Conservation (phyloP, 1,284 basidiomycete genomes). For the Irpex sp. region DNA sequence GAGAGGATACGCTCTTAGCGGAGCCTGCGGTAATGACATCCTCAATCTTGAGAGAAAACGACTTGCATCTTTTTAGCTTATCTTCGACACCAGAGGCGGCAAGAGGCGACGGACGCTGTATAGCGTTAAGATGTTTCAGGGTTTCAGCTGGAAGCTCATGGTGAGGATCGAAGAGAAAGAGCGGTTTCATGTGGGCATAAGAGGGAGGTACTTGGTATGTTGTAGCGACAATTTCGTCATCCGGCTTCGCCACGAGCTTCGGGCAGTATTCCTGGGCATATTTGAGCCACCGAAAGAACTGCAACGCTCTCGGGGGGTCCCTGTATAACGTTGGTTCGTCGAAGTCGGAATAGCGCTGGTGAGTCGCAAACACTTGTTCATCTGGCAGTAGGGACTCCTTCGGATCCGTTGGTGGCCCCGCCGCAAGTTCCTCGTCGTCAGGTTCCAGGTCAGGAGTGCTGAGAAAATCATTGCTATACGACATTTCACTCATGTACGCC, state of each 20-base stretch:
- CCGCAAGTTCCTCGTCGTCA: background rate
- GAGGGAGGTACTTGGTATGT: background rate
- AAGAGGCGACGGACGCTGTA: conserved; percentile 2
- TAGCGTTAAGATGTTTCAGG: background rate
- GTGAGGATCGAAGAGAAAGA: background rate
- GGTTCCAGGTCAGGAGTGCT: background rate
- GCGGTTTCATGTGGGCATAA: background rate
- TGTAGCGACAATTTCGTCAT: background rate
- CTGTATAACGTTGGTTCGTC: background rate
- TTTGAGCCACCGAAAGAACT: conserved; percentile 4
- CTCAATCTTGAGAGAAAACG: conserved; percentile 1
- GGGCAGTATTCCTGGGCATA: background rate
- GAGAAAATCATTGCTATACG: background rate
- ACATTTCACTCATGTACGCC: background rate
- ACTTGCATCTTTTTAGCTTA: background rate
- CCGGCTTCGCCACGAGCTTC: conserved; percentile 1
- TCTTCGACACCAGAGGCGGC: background rate
- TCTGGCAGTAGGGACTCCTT: conserved; percentile 1
- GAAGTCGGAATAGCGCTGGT: background rate
- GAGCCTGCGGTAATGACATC: background rate
- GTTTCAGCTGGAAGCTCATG: conserved; percentile 2
- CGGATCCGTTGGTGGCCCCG: conserved; percentile 4
- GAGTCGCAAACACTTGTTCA: conserved; percentile 2
- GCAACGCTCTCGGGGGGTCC: conserved; percentile 1
- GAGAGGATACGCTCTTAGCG: background rate